Evolutionary conservation across 2,329 filamentous ascomycete genomes (phyloP), one percentile per base, ranked within the genome.

Genomic region (Ilyonectria mors-panacis): DNA sequence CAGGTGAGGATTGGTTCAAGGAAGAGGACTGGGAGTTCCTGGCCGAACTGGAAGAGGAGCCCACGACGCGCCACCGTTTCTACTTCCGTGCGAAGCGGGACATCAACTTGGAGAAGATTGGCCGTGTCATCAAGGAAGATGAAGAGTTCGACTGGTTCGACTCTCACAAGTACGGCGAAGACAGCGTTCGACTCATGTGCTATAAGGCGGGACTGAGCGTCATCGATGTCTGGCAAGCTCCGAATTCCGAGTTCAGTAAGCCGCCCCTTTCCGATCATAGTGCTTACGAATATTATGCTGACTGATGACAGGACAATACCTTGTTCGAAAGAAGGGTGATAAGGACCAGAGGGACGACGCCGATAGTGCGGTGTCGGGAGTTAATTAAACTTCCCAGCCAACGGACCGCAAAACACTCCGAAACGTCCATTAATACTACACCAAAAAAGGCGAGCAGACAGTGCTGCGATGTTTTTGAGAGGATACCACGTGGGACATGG

Each of bases 111-210:
- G 59, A 66, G 9, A 73, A 66, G 17, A 67, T 77, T 30, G 70
- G 65, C 2, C 72, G 73, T 17, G 65, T 66, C 12, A 78, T 83
- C 44, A 59, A 68, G 45, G 58, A 73, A 21, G 81, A 78, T 15
- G 75, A 81, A 48, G 79, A 82, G 63, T 73, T 83, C 17, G 81
- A 83, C 66, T 83, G 81, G 81, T 83, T 83, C 65, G 82, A 83
- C 69, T 81, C 82, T 35, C 81, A 83, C 72, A 83, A 83, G 70
- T 82, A 83, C 54, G 73, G 75, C 53, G 78, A 81, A 68, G 65
- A 74, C 4, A 75, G 75, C 33, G 81, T 83, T 13, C 75, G 75
- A 26, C 73, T 78, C 63, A 83, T 83, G 82, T 82, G 81, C 65
- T 74, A 72, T 65, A 78, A 81, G 73, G 79, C 80, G 45, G 80